phyloP scores from a whole-genome alignment of 805 yeast species.

The Teunomyces gatunensis region DNA sequence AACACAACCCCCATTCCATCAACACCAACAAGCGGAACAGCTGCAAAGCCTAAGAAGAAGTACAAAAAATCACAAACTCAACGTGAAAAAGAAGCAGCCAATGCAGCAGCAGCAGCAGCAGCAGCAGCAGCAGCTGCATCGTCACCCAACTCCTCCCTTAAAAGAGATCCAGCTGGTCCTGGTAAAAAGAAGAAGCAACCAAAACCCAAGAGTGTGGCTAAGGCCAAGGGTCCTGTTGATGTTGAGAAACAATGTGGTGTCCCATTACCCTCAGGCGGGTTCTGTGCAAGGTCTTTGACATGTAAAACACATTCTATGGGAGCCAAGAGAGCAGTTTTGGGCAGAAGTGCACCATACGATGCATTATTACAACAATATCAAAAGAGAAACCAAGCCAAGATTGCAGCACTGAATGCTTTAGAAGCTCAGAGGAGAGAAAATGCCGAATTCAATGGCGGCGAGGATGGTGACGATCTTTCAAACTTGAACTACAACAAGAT shows the following conservation, averaged over 20 bases:
- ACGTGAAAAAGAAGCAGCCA: slow-evolving; percentile 45
- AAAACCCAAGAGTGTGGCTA: slow-evolving; percentile 43
- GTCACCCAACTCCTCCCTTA: slow-evolving; percentile 3
- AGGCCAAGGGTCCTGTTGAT: slow-evolving; percentile 80
- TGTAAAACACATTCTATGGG: slow-evolving; percentile 99
- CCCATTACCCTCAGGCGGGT: slow-evolving; percentile 87
- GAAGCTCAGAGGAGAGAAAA: slow-evolving; percentile 76
- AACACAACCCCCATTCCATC: slow-evolving; percentile 37
- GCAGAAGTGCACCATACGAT: slow-evolving; percentile 92
- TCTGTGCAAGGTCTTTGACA: slow-evolving; percentile 92
- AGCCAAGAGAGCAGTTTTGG: slow-evolving; percentile 91
- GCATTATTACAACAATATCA: slow-evolving; percentile 84
- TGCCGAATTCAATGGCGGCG: slow-evolving; percentile 37
- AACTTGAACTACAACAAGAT: slow-evolving; percentile 45
- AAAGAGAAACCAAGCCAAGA: slow-evolving; percentile 85
- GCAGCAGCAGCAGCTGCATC: slow-evolving; percentile 37
- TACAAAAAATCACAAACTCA: slow-evolving; percentile 44
- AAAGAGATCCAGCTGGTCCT: slow-evolving; percentile 8
- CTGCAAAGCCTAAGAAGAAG: slow-evolving; percentile 38
- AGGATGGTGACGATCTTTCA: slow-evolving; percentile 16
- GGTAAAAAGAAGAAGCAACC: slow-evolving; percentile 33
- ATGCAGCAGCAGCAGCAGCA: slow-evolving; percentile 46
- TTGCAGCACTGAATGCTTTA: slow-evolving; percentile 78
- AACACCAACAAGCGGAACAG: slow-evolving; percentile 14
- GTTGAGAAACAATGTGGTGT: slow-evolving; percentile 97